A percentile compares a stretch with the other conserved stretches of the same genome.
Evolutionary conservation across 1,284 basidiomycete genomes (phyloP).

Genomic region (Cutaneotrichosporon mucoides): DNA sequence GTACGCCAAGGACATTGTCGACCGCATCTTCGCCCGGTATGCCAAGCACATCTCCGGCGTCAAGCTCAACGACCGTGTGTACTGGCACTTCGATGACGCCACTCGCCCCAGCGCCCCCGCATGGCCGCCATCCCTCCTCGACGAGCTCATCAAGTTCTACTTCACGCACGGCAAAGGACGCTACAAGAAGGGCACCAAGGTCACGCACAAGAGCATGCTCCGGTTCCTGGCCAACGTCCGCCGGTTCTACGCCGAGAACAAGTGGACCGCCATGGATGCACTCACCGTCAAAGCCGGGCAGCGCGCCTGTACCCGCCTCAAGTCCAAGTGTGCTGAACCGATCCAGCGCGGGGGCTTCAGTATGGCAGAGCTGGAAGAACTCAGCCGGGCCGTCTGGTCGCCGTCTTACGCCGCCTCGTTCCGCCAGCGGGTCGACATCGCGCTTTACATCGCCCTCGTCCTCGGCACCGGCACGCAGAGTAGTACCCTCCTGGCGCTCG

Average conservation of each 20-base stretch:
- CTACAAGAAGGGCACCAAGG: not conserved
- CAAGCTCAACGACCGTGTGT: not conserved
- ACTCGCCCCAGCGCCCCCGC: not conserved
- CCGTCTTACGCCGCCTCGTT: constrained; percentile 1
- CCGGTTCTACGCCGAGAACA: constrained; percentile 1
- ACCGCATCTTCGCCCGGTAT: constrained; percentile 4
- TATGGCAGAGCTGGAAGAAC: no score
- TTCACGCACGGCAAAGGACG: not conserved
- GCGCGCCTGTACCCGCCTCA: no score
- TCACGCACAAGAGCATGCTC: not conserved
- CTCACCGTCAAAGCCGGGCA: no score
- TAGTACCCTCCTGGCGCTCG: not conserved
- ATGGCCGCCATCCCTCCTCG: not conserved
- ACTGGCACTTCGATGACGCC: constrained; percentile 1
- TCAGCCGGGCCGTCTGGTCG: not conserved
- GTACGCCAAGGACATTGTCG: constrained; percentile 1
- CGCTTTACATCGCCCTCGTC: constrained; percentile 4
- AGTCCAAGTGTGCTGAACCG: no score
- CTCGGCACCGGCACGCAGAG: constrained; percentile 4
- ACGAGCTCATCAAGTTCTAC: constrained; percentile 2
- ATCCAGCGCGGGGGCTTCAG: no score
- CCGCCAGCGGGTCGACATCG: constrained; percentile 4
- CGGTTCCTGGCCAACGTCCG: not conserved
- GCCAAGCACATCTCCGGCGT: not conserved
- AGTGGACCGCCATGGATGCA: not conserved